Base-by-base conservation (phyloP, 306 rosid species). In the Castanea sativa region DNA sequence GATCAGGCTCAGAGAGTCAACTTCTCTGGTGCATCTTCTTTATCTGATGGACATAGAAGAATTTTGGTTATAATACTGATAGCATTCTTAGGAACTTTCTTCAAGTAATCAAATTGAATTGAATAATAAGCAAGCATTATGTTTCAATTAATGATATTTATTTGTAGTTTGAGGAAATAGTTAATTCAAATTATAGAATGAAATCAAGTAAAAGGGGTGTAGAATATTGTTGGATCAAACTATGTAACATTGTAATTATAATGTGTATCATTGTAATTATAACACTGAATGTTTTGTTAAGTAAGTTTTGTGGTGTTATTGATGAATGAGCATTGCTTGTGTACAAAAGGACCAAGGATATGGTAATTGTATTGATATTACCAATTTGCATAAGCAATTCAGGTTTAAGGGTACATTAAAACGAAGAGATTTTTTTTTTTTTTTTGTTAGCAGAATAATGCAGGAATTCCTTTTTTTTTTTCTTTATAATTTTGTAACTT, bases 1-100 rank as follows among this genome's bases (percentile, higher is more conserved):
- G 97, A 89, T 25, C 97, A 94, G 63, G 86, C 97, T 79, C 94
- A 92, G 86, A 90, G 91, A 87, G 84, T 89, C 81, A 90, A 85
- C 78, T 94, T 89, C 85, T 92, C 93, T 45, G 71, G 71, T 58
- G 89, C 87, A 61, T 80, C 91, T 33, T 76, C 85, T 56, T 41
- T 81, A 60, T 45, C 76, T 67, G 20, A 71, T 63, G 67, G 79
- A 70, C 83, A 74, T 32, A 55, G 74, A 76, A 61, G 77, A 79
- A 49, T 90, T 56, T 74, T 86, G 78, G 74, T 82, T n/a, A 30
- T 85, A 76, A 76, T 86, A 63, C 74, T 85, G 65, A 13, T 88
- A 14, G 79, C 83, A 6, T 81, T 69, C 29, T 63, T 81, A 59
- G 88, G 58, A 76, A 82, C 78, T 77, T 80, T 85, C 69, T 33